Evolutionary conservation across 1,284 basidiomycete genomes (phyloP), one percentile per base, ranked within the genome.

Genomic region (Pseudozyma sp.): DNA sequence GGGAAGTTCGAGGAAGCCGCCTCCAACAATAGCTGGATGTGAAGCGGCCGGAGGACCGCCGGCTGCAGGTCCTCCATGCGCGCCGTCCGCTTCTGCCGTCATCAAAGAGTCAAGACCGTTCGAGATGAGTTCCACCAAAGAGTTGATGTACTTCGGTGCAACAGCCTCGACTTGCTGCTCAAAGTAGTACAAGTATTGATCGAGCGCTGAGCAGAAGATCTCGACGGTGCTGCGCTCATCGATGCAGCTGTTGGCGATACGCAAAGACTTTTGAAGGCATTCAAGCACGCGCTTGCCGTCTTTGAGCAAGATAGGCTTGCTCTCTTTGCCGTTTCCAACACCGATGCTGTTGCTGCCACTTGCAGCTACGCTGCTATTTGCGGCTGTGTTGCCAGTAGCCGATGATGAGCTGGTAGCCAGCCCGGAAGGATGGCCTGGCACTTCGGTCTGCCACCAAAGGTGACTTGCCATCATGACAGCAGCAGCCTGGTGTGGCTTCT

Each of bases 1-100:
- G 0, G 94, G 91, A 10, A 93, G 93, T 81, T 97, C 95, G 63
- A 97, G 89, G 19, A 95, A 88, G 14, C 93, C 94, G 2, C 83
- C 35, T 90, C 65, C 72, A 13, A 62, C 62, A 31, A 63, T 59
- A 7, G 75, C 58, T n/a, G 68, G 68, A 43, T 64, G 68, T 5
- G 68, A 60, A 31, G 61, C 42, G 0, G 21, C 49, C 0, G 60
- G 48, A 16, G 60, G 34, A 21, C 56, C 65, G 1, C 59, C 59
- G 25, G 25, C 25, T 8, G 35, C 54, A 7, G 34, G 47, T 8
- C 60, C 68, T 11, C 66, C 60, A 25, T 65, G 57, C 5, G 52
- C 58, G n/a, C 59, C 56, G 4, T 67, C 64, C 5, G 60, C 49
- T 38, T 78, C 70, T 3, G 59, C 52, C 4, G 71, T 59, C 62